These are phyloP conservation scores for Colletotrichum eremochloae DNA, from an alignment of 2,329 filamentous ascomycete species.

Conservation along the genomic window DNA sequence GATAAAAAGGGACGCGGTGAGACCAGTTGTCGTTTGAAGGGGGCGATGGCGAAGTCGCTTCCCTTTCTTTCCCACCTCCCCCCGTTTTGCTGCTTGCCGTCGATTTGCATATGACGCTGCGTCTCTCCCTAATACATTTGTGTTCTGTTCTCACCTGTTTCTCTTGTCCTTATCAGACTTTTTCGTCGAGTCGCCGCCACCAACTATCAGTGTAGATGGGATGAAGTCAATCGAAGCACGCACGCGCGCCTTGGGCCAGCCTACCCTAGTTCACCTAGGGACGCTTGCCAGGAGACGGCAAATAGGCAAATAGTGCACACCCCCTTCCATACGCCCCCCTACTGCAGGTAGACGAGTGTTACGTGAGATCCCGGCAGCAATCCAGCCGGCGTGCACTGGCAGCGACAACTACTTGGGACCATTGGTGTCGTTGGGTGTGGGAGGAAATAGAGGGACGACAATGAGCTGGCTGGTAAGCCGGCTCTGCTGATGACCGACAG, in stretches of 20 bases:
- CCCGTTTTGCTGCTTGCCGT: slow-evolving; percentile 6
- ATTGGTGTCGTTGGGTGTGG: neutral
- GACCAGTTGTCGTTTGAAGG: slow-evolving; percentile 7
- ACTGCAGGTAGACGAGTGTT: slow-evolving; percentile 39
- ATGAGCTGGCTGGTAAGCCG: neutral
- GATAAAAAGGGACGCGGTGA: slow-evolving; percentile 41
- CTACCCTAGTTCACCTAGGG: slow-evolving; percentile 19
- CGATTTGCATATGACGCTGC: slow-evolving; percentile 16
- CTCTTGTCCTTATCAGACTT: slow-evolving; percentile 26
- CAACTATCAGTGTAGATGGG: slow-evolving; percentile 26
- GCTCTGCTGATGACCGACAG: neutral
- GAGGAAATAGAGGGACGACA: neutral
- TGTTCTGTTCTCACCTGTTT: neutral
- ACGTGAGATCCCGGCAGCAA: slow-evolving; percentile 40
- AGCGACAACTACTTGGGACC: neutral
- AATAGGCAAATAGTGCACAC: neutral
- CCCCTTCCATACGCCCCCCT: slow-evolving; percentile 20
- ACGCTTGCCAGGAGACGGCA: slow-evolving; percentile 31
- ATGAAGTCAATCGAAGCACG: slow-evolving; percentile 42
- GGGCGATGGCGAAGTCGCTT: neutral
- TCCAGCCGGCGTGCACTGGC: slow-evolving; percentile 31
- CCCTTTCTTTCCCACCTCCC: neutral
- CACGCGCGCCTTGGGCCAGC: slow-evolving; percentile 26
- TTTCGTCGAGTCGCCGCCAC: slow-evolving; percentile 10
- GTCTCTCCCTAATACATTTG: neutral